These are phyloP conservation scores for Boletus rufocinnamomeus DNA, from an alignment of 768 basidiomycete genomes.

Conservation along the genomic window DNA sequence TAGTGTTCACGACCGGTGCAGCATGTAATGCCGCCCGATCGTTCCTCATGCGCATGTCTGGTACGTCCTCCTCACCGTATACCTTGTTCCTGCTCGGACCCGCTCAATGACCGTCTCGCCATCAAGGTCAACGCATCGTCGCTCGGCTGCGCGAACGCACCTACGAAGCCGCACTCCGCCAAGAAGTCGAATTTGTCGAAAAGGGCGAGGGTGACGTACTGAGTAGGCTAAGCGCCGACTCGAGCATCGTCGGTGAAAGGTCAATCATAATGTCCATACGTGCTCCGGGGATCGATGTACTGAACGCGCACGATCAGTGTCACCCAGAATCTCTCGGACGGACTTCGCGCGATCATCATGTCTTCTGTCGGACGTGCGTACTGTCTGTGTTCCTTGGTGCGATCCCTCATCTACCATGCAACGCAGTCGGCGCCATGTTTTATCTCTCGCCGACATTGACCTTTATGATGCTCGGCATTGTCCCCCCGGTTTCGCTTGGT, in stretches of 20 bases:
- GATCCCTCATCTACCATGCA: not conserved
- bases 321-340: slow-evolving; percentile 80
- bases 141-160: slow-evolving; percentile 81
- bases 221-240: slow-evolving; percentile 87
- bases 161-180: slow-evolving; percentile 79
- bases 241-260: slow-evolving; percentile 93
- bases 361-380: slow-evolving; percentile 88
- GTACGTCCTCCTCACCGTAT: slow-evolving; percentile 37
- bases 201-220: slow-evolving; percentile 92
- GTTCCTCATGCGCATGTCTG: slow-evolving; percentile 84
- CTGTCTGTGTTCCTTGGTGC: not conserved
- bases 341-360: slow-evolving; percentile 83
- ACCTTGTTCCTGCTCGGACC: not conserved
- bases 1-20: slow-evolving; percentile 86
- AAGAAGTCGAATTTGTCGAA: slow-evolving; percentile 94
- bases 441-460: slow-evolving; percentile 89
- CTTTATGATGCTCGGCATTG: slow-evolving; percentile 87
- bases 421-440: slow-evolving; percentile 89
- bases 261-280: slow-evolving; percentile 27
- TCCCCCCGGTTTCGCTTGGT: slow-evolving; percentile 84
- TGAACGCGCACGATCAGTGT: slow-evolving; percentile 38
- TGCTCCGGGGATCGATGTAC: not conserved
- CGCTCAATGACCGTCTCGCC: not conserved
- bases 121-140: slow-evolving; percentile 80
- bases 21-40: slow-evolving; percentile 82